These are phyloP conservation scores for Crepidotus variabilis DNA, from an alignment of 768 basidiomycete genomes.

Conservation along the genomic window DNA sequence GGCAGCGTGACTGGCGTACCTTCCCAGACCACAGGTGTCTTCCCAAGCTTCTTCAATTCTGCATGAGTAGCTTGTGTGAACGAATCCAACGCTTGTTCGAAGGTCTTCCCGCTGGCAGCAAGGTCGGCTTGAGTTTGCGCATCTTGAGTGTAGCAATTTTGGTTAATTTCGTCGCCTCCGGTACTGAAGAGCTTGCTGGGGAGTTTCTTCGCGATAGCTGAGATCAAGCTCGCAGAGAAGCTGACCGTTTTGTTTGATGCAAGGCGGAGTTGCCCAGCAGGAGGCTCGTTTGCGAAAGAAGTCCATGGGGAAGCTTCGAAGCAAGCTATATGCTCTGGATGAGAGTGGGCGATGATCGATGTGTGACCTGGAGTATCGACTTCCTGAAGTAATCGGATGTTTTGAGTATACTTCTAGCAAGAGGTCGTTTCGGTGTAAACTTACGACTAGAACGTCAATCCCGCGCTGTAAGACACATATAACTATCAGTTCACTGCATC, in stretches of 20 bases:
- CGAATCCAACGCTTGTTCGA: constrained; percentile 58
- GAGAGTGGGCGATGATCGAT: constrained; percentile 52
- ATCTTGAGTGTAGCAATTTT: constrained; percentile 63
- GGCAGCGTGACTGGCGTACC: constrained; percentile 23
- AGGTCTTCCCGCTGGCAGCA: constrained; percentile 41
- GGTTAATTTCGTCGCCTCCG: constrained; percentile 81
- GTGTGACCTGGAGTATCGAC: constrained; percentile 87
- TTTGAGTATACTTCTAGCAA: not conserved
- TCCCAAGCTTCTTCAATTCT: constrained; percentile 50
- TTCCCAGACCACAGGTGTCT: constrained; percentile 84
- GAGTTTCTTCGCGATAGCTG: constrained; percentile 45
- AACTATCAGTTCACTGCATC: constrained; percentile 8
- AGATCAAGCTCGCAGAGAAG: constrained; percentile 56
- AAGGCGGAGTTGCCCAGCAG: constrained; percentile 68
- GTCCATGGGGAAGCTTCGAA: constrained; percentile 51
- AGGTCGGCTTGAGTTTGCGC: constrained; percentile 53
- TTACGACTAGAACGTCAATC: constrained; percentile 66
- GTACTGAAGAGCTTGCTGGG: constrained; percentile 68
- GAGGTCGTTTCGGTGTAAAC: constrained; percentile 19
- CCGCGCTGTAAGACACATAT: constrained; percentile 44
- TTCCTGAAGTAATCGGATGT: constrained; percentile 40
- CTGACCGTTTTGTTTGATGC: constrained; percentile 50
- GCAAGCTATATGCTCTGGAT: constrained; percentile 78
- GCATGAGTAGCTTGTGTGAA: constrained; percentile 63
- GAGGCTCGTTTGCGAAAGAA: constrained; percentile 68